Conservation (phyloP, 1,284 basidiomycete genomes). For the Stygiomarasmius scandens region DNA sequence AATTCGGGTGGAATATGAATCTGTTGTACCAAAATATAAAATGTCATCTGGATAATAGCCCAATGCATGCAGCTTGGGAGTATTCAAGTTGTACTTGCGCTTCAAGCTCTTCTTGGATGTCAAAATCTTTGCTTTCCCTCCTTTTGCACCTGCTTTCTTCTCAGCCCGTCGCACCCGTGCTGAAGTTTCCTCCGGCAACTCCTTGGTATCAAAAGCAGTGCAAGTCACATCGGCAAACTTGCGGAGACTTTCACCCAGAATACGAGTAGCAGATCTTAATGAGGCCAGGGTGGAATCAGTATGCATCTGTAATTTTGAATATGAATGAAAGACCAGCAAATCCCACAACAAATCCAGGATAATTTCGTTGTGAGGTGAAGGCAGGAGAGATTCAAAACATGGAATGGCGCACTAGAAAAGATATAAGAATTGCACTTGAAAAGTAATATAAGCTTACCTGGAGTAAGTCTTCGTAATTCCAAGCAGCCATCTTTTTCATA, state of each 20-base stretch:
- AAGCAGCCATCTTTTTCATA: conserved; percentile 8
- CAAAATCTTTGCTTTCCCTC: background rate
- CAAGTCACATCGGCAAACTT: conserved; percentile 5
- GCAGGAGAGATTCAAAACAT: conserved; percentile 25
- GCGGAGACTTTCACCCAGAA: conserved; percentile 8
- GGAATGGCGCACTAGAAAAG: conserved; percentile 24
- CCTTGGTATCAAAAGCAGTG: conserved; percentile 5
- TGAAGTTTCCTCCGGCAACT: conserved; percentile 4
- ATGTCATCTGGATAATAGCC: conserved; percentile 12
- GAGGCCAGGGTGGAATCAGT: conserved; percentile 11
- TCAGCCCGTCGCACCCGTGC: background rate
- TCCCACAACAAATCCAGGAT: conserved; percentile 17
- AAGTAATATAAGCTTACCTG: conserved; percentile 15
- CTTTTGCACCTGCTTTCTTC: background rate
- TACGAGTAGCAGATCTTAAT: background rate
- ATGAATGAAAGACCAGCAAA: conserved; percentile 19
- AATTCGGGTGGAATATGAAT: background rate
- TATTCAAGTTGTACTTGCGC: background rate
- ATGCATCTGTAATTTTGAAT: conserved; percentile 26
- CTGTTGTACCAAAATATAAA: conserved; percentile 12
- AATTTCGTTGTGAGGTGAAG: conserved; percentile 8
- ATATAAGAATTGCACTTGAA: background rate
- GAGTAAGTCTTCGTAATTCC: conserved; percentile 25
- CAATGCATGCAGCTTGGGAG: conserved; percentile 14
- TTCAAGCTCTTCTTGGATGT: background rate